A percentile compares a stretch with the other conserved stretches of the same genome.
Evolutionary conservation across 2,329 filamentous ascomycete species (phyloP).

Genomic region (Penicillium sumatraense): DNA sequence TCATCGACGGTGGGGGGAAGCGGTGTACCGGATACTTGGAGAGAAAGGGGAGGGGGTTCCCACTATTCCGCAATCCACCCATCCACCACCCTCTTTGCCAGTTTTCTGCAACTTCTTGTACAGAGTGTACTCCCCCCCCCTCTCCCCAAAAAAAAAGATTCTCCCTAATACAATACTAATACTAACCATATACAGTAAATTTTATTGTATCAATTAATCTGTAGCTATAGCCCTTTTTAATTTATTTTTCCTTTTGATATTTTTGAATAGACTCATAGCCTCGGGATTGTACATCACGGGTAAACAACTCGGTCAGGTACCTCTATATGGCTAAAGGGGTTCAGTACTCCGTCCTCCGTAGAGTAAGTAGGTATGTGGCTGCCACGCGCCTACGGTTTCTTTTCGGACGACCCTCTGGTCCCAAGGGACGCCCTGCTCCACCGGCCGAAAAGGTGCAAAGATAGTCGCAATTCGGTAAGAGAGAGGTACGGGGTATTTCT

Average conservation of each 20-base stretch:
- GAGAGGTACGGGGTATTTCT: background rate
- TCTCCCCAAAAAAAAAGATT: too few relatives aligned
- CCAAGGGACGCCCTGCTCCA: conserved; percentile 10
- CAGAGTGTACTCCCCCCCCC: background rate
- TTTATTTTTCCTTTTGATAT: too few relatives aligned
- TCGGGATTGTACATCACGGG: too few relatives aligned
- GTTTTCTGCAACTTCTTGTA: background rate
- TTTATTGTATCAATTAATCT: too few relatives aligned
- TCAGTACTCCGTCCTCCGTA: background rate
- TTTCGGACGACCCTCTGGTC: conserved; percentile 9
- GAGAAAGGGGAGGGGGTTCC: background rate
- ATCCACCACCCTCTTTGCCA: too few relatives aligned
- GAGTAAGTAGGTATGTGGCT: conserved; percentile 14
- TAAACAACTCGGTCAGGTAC: background rate
- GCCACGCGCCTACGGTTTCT: conserved; percentile 19
- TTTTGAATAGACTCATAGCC: too few relatives aligned
- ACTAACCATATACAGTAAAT: too few relatives aligned
- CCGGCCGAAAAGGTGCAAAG: conserved; percentile 4
- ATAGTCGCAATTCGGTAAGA: background rate
- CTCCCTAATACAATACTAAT: too few relatives aligned
- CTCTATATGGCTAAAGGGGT: background rate
- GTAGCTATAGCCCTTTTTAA: too few relatives aligned
- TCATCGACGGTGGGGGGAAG: conserved; percentile 3
- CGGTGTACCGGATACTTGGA: conserved; percentile 5
- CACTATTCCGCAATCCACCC: too few relatives aligned